phyloP scores from a whole-genome alignment of 768 basidiomycete genomes.

The Leucocoprinus sp. region DNA sequence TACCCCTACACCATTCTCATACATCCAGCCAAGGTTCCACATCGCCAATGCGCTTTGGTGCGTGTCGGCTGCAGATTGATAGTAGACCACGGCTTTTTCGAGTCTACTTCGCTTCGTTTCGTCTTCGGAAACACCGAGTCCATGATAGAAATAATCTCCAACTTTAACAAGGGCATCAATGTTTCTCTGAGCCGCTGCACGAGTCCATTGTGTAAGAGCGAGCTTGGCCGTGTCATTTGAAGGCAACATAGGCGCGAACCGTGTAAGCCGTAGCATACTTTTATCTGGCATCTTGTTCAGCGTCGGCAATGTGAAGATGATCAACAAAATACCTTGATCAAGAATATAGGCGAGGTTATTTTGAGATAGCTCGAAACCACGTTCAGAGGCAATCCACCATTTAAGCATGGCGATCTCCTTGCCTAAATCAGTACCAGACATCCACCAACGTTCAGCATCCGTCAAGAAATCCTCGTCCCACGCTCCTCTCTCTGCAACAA shows the following conservation, averaged over 20 bases:
- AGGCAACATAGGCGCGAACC: slow-evolving; percentile 61
- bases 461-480: slow-evolving; percentile 75
- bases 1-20: slow-evolving; percentile 92
- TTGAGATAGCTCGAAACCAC: slow-evolving; percentile 87
- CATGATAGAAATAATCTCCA: slow-evolving; percentile 94
- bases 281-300: slow-evolving; percentile 38
- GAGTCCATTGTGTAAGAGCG: slow-evolving; percentile 89
- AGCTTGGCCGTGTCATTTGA: slow-evolving; percentile 78
- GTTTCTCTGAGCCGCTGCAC: slow-evolving; percentile 89
- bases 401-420: slow-evolving; percentile 81
- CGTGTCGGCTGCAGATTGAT: slow-evolving; percentile 90
- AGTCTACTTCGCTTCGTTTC: slow-evolving; percentile 50
- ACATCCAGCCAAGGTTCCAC: slow-evolving; percentile 99
- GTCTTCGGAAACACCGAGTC: slow-evolving; percentile 69
- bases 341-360: slow-evolving; percentile 91
- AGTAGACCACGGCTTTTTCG: slow-evolving; percentile 91
- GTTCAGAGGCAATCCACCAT: slow-evolving; percentile 94
- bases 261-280: slow-evolving; percentile 58
- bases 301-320: not conserved
- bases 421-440: slow-evolving; percentile 57
- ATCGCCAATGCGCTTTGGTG: slow-evolving; percentile 90
- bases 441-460: slow-evolving; percentile 76
- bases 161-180: slow-evolving; percentile 98
- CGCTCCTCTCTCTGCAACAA: slow-evolving; percentile 85
- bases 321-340: slow-evolving; percentile 65